Conservation (phyloP, 768 basidiomycete species). For the Russula ochroleuca region DNA sequence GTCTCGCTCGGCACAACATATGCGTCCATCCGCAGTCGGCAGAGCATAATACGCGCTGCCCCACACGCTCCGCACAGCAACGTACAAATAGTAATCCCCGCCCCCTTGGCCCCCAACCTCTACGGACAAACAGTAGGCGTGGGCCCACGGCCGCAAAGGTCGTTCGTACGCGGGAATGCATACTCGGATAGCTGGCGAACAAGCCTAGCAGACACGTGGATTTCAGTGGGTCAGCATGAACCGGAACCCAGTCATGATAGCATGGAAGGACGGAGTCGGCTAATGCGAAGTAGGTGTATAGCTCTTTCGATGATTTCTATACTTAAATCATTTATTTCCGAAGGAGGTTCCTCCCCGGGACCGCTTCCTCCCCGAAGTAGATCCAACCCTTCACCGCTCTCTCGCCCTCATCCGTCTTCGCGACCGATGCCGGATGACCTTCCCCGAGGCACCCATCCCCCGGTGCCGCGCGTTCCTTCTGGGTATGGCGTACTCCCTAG, state of each 20-base stretch:
- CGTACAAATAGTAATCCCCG: conserved; percentile 64
- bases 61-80: conserved; percentile 60
- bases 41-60: conserved; percentile 45
- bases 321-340: neutral
- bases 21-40: conserved; percentile 26
- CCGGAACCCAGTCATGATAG: conserved; percentile 5
- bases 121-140: conserved; percentile 6
- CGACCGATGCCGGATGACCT: neutral
- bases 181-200: conserved; percentile 12
- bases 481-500: neutral
- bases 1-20: conserved; percentile 8
- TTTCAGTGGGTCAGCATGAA: conserved; percentile 15
- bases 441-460: conserved; percentile 2
- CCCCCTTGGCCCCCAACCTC: conserved; percentile 51
- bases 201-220: conserved; percentile 24
- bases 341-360: conserved; percentile 9
- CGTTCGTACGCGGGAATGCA: neutral
- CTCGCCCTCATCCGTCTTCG: conserved; percentile 16
- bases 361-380: conserved; percentile 9
- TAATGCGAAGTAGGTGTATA: conserved; percentile 8
- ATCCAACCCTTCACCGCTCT: conserved; percentile 20
- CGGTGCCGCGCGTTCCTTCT: conserved; percentile 24
- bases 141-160: neutral
- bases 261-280: conserved; percentile 1
- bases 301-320: neutral